Evolutionary conservation across 2,329 filamentous ascomycete genomes (phyloP), one percentile per base, ranked within the genome.

Genomic region (Chaetothyriales sp.): DNA sequence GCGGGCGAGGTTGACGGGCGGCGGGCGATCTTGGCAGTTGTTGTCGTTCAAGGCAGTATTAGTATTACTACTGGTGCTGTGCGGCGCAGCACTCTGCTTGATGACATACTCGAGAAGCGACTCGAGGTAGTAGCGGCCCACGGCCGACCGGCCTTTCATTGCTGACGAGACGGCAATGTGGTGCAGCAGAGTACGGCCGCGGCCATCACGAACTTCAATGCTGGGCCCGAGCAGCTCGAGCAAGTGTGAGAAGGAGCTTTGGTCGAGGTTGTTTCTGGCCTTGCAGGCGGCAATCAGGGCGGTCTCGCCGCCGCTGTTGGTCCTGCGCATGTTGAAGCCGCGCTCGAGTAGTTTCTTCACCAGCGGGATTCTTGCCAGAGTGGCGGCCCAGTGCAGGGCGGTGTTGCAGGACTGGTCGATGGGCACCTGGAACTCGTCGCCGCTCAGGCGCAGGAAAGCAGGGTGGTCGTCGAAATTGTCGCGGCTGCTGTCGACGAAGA

Each of bases 131-230:
- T 97, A 95, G 58, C 90, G 86, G 65, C 89, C 94, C 19, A 92
- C 90, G 44, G 87, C 82, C 53, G 87, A 89, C 47, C 92, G 82
- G 5, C 90, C 90, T 65, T 95, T 95, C 62, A 97, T 92, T 5
- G 89, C 92, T 56, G 89, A 95, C 15, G 92, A 94, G 33, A 97
- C 82, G 4, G 92, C 89, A 61, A 98, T 97, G 64, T 98, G 92
- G 64, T 98, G 92, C 20, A 98, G 73, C 13, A 97, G 89, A 0
- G 90, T 97, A 40, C 92, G 78, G 7, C 89, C 89, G 66, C 89
- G 89, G 45, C 86, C 81, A 65, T 98, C 92, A 19, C 88, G 79
- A 44, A 94, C 81, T 60, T 97, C 89, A 56, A 98, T 94, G 0
- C 90, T 90, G 22, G 86, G 80, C 9, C 89, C 88, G 5, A 98